phyloP scores from a whole-genome alignment of 441 rosid genomes.

The Euphorbia schlechtendalii region DNA sequence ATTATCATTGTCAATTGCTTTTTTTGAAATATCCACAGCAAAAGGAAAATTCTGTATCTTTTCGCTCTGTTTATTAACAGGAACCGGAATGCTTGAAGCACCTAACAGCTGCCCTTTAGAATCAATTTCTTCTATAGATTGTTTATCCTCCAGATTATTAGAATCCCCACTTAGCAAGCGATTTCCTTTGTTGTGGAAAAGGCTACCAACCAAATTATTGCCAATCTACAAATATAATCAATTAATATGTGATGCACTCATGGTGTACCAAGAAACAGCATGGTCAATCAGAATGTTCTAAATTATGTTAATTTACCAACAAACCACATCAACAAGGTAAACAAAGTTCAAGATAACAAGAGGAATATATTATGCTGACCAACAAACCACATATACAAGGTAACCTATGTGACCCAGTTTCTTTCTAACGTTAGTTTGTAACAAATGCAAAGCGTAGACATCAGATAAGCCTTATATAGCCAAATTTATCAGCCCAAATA shows the following conservation, averaged over 20 bases:
- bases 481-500: background rate
- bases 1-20: constrained; percentile 28
- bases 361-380: background rate
- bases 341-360: background rate
- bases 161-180: constrained; percentile 31
- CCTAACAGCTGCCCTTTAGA: constrained; percentile 31
- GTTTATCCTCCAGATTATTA: constrained; percentile 36
- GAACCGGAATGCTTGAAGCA: constrained; percentile 25
- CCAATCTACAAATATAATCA: constrained; percentile 42
- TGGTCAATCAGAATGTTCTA: background rate
- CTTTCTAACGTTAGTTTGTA: background rate
- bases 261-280: background rate
- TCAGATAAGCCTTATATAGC: background rate
- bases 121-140: constrained; percentile 26
- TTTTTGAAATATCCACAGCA: constrained; percentile 33
- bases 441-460: constrained; percentile 3
- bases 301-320: background rate
- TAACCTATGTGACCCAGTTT: no score
- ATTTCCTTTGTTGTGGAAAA: constrained; percentile 37
- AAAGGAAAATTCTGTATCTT: constrained; percentile 31
- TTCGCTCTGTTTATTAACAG: constrained; percentile 27
- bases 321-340: background rate
- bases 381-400: no score
- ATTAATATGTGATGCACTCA: no score
- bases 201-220: constrained; percentile 39